phyloP scores from a whole-genome alignment of 2,329 filamentous ascomycete genomes.

The Colletotrichum brevisporum region DNA sequence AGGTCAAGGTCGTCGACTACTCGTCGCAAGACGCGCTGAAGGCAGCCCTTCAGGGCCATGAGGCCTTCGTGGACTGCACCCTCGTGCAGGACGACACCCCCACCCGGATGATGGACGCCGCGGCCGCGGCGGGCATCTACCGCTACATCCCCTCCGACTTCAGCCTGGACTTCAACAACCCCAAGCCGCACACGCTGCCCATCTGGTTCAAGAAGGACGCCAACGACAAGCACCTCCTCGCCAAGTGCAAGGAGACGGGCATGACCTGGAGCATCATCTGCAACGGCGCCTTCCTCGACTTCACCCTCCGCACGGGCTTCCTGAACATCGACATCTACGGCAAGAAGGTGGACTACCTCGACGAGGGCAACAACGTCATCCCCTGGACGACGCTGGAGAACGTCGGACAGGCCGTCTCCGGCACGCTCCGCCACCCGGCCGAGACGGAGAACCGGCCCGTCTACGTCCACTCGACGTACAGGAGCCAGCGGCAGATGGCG shows the following conservation, averaged over 20 bases:
- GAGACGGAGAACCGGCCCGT: conserved; percentile 47
- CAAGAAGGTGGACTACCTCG: conserved; percentile 42
- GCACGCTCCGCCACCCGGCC: conserved; percentile 44
- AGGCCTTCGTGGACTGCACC: conserved; percentile 64
- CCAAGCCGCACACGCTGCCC: conserved; percentile 39
- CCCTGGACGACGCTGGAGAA: conserved; percentile 44
- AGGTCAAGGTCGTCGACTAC: conserved; percentile 63
- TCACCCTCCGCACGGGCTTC: conserved; percentile 43
- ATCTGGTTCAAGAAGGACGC: conserved; percentile 42
- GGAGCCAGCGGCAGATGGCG: conserved; percentile 44
- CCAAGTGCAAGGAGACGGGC: conserved; percentile 12
- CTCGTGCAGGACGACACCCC: conserved; percentile 54
- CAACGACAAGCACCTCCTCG: conserved; percentile 17
- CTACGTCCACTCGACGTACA: conserved; percentile 43
- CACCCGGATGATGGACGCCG: conserved; percentile 66
- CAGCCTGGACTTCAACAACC: conserved; percentile 51
- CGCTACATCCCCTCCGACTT: conserved; percentile 75
- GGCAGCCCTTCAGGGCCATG: conserved; percentile 66
- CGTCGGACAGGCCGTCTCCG: conserved; percentile 46
- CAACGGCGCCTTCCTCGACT: conserved; percentile 49
- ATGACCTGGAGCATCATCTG: conserved; percentile 48
- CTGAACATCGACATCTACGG: conserved; percentile 44
- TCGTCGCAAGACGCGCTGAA: conserved; percentile 62
- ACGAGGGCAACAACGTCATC: conserved; percentile 44
- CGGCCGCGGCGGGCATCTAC: conserved; percentile 70